Evolutionary conservation across 768 basidiomycete genomes (phyloP).

Genomic region (Pleurotus ostreatus): DNA sequence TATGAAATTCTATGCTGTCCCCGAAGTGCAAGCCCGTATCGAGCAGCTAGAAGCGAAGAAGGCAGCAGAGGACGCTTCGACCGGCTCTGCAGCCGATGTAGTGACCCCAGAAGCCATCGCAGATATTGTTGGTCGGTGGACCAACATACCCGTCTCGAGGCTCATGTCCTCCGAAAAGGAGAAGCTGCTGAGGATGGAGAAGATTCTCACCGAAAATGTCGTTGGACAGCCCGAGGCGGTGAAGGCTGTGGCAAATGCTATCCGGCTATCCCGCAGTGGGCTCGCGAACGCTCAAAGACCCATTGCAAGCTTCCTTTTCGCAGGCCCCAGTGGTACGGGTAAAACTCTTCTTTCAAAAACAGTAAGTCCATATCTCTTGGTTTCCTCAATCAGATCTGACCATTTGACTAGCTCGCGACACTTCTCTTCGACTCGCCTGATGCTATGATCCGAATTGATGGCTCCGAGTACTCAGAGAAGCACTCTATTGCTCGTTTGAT

Average conservation of each 20-base stretch:
- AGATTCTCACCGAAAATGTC: slow-evolving; percentile 68
- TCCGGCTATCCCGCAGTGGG: slow-evolving; percentile 90
- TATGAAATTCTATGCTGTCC: slow-evolving; percentile 87
- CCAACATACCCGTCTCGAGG: slow-evolving; percentile 84
- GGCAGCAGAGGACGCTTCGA: slow-evolving; percentile 59
- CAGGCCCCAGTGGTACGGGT: slow-evolving; percentile 87
- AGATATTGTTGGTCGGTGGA: slow-evolving; percentile 93
- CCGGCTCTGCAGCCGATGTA: slow-evolving; percentile 52
- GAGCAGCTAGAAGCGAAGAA: slow-evolving; percentile 61
- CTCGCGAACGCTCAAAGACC: slow-evolving; percentile 84
- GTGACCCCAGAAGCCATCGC: slow-evolving; percentile 91
- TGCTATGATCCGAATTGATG: slow-evolving; percentile 91
- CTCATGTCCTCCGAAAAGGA: slow-evolving; percentile 89
- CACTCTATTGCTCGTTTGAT: slow-evolving; percentile 51
- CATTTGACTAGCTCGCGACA: slow-evolving; percentile 63
- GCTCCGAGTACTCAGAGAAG: slow-evolving; percentile 87
- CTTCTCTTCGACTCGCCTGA: slow-evolving; percentile 88
- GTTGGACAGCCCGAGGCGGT: slow-evolving; percentile 92
- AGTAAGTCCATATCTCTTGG: slow-evolving; percentile 36
- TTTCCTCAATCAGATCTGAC: slow-evolving; percentile 3
- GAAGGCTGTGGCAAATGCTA: slow-evolving; percentile 89
- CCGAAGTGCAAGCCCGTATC: slow-evolving; percentile 77
- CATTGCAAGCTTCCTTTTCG: slow-evolving; percentile 90
- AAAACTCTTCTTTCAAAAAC: slow-evolving; percentile 91
- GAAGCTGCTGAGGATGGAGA: slow-evolving; percentile 85